These are phyloP conservation scores for Pharus latifolius DNA, from an alignment of 176 grass and related monocot genomes.

Conservation along the genomic window DNA sequence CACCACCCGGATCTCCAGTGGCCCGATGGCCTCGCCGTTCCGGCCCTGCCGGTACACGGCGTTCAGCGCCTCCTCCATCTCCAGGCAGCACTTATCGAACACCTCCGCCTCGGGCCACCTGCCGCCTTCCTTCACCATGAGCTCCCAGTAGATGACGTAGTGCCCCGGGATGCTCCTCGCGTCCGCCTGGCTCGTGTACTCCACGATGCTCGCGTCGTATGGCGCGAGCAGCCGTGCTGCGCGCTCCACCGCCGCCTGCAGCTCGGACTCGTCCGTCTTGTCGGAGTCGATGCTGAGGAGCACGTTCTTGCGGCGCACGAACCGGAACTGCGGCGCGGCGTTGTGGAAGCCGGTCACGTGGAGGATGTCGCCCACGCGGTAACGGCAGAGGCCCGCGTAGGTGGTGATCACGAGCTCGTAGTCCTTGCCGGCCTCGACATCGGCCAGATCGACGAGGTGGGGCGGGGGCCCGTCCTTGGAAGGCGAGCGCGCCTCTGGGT, in stretches of 20 bases:
- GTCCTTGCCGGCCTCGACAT: conserved; percentile 60
- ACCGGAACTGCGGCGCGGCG: conserved; percentile 71
- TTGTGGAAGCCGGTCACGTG: conserved; percentile 77
- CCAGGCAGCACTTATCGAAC: conserved; percentile 74
- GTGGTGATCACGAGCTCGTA: conserved; percentile 95
- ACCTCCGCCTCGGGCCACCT: conserved; percentile 40
- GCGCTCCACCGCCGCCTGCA: conserved; percentile 69
- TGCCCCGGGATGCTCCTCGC: conserved; percentile 77
- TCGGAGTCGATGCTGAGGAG: conserved; percentile 89
- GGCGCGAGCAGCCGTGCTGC: conserved; percentile 46
- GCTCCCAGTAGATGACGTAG: conserved; percentile 98
- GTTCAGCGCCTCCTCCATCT: conserved; percentile 98
- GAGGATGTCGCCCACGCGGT: conserved; percentile 78
- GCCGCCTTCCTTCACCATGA: conserved; percentile 37
- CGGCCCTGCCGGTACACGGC: conserved; percentile 78
- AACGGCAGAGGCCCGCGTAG: conserved; percentile 82
- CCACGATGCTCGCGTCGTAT: conserved; percentile 40
- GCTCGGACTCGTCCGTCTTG: conserved; percentile 92
- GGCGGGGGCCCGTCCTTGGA: not conserved
- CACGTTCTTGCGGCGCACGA: conserved; percentile 86
- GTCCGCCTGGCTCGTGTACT: conserved; percentile 88
- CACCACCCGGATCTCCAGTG: conserved; percentile 78
- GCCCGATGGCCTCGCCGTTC: conserved; percentile 70
- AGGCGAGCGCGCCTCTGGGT: not conserved
- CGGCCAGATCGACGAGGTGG: conserved; percentile 56